Evolutionary conservation across 768 basidiomycete genomes (phyloP).

Genomic region (Hygrophorus russula): DNA sequence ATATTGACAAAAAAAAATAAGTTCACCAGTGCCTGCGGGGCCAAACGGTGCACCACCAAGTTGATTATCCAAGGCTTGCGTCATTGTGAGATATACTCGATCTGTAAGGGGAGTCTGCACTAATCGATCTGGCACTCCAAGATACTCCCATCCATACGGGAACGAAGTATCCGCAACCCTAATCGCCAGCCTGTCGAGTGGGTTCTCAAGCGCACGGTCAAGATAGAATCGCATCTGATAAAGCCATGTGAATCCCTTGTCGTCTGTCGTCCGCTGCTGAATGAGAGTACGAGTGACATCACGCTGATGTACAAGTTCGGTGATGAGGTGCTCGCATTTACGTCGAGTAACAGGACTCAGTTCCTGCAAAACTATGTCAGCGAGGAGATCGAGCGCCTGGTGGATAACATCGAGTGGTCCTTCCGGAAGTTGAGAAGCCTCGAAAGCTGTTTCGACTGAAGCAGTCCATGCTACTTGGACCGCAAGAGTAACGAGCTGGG

Average conservation of each 20-base stretch:
- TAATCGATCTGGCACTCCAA: slow-evolving; percentile 92
- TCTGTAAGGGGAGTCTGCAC: slow-evolving; percentile 98
- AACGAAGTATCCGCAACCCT: slow-evolving; percentile 86
- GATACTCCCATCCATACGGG: slow-evolving; percentile 98
- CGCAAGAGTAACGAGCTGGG: slow-evolving; percentile 93
- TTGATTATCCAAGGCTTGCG: slow-evolving; percentile 90
- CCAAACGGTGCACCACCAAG: slow-evolving; percentile 97
- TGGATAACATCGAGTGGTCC: slow-evolving; percentile 62
- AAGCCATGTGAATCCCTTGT: slow-evolving; percentile 81
- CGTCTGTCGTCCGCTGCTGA: slow-evolving; percentile 47
- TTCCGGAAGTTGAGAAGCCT: slow-evolving; percentile 43
- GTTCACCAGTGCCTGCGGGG: slow-evolving; percentile 91
- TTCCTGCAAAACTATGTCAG: slow-evolving; percentile 90
- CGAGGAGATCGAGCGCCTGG: slow-evolving; percentile 86
- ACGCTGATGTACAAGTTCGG: slow-evolving; percentile 95
- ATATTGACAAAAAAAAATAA: slow-evolving; percentile 8
- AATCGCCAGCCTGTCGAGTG: slow-evolving; percentile 72
- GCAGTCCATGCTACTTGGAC: slow-evolving; percentile 92
- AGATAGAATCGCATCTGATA: slow-evolving; percentile 99
- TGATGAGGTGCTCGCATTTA: slow-evolving; percentile 98
- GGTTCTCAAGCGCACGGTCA: slow-evolving; percentile 55
- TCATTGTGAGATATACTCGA: slow-evolving; percentile 90
- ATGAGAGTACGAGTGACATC: slow-evolving; percentile 84
- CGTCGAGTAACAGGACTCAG: slow-evolving; percentile 80
- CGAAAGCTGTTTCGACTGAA: slow-evolving; percentile 65